Evolutionary conservation across 2,329 filamentous ascomycete genomes (phyloP).

Genomic region (Sarocladium kiliense): DNA sequence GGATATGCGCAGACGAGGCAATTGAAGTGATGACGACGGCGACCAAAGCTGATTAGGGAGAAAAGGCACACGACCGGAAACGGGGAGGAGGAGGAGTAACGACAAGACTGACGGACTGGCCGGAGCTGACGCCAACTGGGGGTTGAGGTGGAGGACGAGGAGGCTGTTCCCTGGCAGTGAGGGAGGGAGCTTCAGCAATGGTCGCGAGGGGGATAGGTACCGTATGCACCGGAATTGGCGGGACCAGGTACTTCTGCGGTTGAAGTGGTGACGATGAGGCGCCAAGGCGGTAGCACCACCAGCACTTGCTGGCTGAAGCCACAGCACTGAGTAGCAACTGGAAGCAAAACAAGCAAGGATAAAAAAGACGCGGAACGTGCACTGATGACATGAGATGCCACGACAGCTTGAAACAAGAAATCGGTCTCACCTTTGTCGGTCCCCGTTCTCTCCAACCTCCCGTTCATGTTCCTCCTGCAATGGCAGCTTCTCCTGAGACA

Average conservation of each 20-base stretch:
- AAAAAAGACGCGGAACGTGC: no score
- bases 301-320: neutral
- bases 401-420: neutral
- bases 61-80: neutral
- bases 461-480: neutral
- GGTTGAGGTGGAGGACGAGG: neutral
- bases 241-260: neutral
- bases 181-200: neutral
- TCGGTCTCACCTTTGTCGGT: neutral
- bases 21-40: neutral
- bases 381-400: no score
- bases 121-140: neutral
- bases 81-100: neutral
- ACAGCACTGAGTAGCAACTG: neutral
- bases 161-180: neutral
- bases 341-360: no score
- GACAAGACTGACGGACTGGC: neutral
- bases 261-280: slow-evolving; percentile 3
- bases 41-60: neutral
- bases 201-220: neutral
- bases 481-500: neutral
- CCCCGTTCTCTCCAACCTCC: neutral
- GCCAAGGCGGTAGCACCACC: neutral
- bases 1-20: neutral
- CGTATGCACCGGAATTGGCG: neutral